These are phyloP conservation scores for Saksenaea oblongispora DNA, from an alignment of 371 early-diverging fungal species.

Conservation along the genomic window DNA sequence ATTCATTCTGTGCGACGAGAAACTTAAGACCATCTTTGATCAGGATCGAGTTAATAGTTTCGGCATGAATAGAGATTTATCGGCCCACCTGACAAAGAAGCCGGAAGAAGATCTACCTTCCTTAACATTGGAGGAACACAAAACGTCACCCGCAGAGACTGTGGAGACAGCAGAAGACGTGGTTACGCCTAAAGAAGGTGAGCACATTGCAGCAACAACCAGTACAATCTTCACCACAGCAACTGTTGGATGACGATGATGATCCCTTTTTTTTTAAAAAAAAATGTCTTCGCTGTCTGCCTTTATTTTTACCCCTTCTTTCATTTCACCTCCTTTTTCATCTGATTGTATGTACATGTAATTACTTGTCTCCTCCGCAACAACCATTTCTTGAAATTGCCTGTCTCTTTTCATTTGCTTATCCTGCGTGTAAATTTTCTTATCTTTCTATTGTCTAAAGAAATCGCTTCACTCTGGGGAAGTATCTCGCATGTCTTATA, in stretches of 20 bases:
- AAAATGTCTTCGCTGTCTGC: neutral
- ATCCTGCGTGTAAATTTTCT: neutral
- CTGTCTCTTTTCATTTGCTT: neutral
- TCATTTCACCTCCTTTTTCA: conserved; percentile 7
- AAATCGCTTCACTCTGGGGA: too few relatives aligned
- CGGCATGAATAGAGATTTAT: conserved; percentile 59
- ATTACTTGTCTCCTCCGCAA: neutral
- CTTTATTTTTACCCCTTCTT: conserved; percentile 1
- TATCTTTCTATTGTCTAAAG: too few relatives aligned
- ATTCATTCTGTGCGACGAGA: conserved; percentile 55
- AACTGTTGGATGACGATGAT: neutral
- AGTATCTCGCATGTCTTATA: too few relatives aligned
- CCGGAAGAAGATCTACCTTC: conserved; percentile 16
- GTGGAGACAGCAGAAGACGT: conserved; percentile 24
- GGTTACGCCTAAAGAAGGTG: conserved; percentile 16
- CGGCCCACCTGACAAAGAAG: conserved; percentile 53
- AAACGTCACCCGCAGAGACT: conserved; percentile 26
- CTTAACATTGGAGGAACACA: conserved; percentile 1
- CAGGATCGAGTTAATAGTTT: conserved; percentile 56
- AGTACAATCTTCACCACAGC: neutral
- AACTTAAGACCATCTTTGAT: conserved; percentile 52
- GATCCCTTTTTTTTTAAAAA: conserved; percentile 2
- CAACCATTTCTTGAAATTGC: conserved; percentile 4
- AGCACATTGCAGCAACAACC: neutral
- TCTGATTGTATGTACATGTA: neutral